Evolutionary conservation across 345 rosid genomes (phyloP).

Genomic region (Isatis tinctoria): DNA sequence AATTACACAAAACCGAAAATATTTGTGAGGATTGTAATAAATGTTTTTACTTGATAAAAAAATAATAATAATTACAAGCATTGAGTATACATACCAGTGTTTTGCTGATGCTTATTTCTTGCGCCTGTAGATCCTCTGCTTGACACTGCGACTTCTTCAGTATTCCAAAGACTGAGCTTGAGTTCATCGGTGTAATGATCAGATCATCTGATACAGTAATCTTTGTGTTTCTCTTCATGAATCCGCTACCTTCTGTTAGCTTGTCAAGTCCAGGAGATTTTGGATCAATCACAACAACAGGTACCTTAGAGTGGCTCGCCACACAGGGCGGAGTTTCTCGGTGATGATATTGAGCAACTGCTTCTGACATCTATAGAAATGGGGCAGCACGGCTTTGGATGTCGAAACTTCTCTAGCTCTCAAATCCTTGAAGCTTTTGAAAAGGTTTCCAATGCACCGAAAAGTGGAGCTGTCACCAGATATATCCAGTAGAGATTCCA

Average conservation of each 20-base stretch:
- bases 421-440: neutral
- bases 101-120: neutral
- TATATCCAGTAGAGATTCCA: neutral
- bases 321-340: neutral
- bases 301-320: no score
- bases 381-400: neutral
- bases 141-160: neutral
- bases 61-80: no score
- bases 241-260: neutral
- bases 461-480: neutral
- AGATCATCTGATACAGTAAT: neutral
- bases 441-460: constrained; percentile 6
- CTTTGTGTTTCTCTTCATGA: neutral
- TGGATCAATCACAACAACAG: neutral
- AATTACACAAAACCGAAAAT: no score
- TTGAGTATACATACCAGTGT: no score
- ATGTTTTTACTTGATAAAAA: no score
- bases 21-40: no score
- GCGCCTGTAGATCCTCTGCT: neutral
- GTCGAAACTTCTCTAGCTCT: neutral
- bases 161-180: neutral
- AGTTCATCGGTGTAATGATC: neutral
- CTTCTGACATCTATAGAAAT: neutral
- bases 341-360: neutral
- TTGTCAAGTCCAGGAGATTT: neutral